Evolutionary conservation across 176 grass and related monocot genomes (phyloP).

Genomic region (Oryza rufipogon): DNA sequence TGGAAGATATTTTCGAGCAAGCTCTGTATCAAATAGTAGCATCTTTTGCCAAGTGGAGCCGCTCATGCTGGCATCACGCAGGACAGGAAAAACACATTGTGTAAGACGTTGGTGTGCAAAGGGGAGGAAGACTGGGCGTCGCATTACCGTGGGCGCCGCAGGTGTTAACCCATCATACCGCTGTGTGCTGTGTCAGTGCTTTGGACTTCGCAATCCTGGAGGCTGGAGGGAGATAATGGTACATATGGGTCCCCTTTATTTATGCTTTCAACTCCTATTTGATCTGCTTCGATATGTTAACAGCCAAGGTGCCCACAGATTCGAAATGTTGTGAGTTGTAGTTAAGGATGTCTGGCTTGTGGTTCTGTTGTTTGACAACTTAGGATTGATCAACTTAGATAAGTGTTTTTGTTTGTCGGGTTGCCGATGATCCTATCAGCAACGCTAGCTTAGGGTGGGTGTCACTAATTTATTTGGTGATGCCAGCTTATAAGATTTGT

Average conservation of each 20-base stretch:
- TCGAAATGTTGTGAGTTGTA: background rate
- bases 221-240: background rate
- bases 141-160: constrained; percentile 37
- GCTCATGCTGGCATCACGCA: background rate
- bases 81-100: background rate
- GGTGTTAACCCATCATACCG: constrained; percentile 1
- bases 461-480: no score
- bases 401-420: no score
- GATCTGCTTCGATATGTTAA: background rate
- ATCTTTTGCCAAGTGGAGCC: constrained; percentile 6
- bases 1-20: background rate
- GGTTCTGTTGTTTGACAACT: background rate
- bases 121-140: background rate
- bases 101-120: background rate
- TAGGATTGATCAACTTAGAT: background rate
- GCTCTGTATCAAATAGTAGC: background rate
- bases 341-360: background rate
- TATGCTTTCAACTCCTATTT: background rate
- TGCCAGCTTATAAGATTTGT: no score
- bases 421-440: no score
- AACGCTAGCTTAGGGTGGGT: no score
- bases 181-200: background rate
- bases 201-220: background rate
- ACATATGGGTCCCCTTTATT: background rate
- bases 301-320: background rate